Evolutionary conservation across 2,329 filamentous ascomycete species (phyloP), one percentile per base, ranked within the genome.

Genomic region (Colletotrichum filicis): DNA sequence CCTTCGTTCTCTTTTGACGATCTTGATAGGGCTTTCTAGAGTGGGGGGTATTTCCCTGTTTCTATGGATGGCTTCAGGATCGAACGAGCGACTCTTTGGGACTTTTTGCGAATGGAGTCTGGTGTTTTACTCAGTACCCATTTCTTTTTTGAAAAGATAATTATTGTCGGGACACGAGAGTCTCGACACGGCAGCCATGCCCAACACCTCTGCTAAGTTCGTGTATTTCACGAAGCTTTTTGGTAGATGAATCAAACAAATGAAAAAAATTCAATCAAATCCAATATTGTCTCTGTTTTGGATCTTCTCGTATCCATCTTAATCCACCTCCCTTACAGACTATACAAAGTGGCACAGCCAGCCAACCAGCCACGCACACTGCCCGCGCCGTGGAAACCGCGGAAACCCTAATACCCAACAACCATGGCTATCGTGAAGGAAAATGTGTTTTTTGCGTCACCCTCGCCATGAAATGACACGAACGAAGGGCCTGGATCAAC

Each of bases 141-240:
- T 67, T 55, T 19, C 22, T 22, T 22, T 22, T 22, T 22, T 22
- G 22, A 22, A 24, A 53, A 19, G 32, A 59, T 56, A 42, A 60
- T 35, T 19, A 56, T 46, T 30, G 5, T 22, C 55, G 55, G 55
- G 53, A 56, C 57, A 32, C 22, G 22, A 66, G 19, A 63, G 46
- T 30, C 30, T 49, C 24, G 22, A 59, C 30, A 8, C 4, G 68
- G 68, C 68, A 66, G 68, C 68, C 32, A 71, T 66, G 55, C 46
- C 68, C 42, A 60, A 42, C 19, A 55, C 14, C 12, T 32, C 19
- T 4, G 19, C 19, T 19, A 49, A 22, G 30, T 42, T 65, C 28
- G 52, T 57, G 37, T 22, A 19, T 22, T n/a, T 24, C 30, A 66
- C 26, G 55, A 63, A 66, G 14, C 11, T 60, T 60, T 32, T 11